A percentile compares a stretch with the other conserved stretches of the same genome.
Conservation (phyloP, 768 basidiomycete genomes). For the Trametes cingulata region DNA sequence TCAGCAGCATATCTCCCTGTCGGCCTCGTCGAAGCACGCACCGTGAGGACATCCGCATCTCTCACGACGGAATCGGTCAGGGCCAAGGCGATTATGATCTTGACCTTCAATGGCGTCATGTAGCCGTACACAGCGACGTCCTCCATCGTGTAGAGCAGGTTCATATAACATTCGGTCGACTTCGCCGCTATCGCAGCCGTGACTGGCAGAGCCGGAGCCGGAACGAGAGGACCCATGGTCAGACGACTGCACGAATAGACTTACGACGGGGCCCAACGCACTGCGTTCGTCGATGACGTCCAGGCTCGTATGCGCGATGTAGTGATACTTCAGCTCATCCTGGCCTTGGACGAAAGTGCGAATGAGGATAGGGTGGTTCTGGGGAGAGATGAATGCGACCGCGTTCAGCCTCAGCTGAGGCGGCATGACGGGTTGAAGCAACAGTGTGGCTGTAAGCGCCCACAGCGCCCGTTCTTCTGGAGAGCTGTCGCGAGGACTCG, state of each 20-base stretch:
- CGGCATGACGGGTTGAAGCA: slow-evolving; percentile 48
- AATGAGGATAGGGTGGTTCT: slow-evolving; percentile 80
- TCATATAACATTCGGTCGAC: slow-evolving; percentile 77
- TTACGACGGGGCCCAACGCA: slow-evolving; percentile 39
- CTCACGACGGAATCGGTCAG: slow-evolving; percentile 79
- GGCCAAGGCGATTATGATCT: slow-evolving; percentile 80
- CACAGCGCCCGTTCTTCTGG: too few species aligned
- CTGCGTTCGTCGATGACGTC: slow-evolving; percentile 93
- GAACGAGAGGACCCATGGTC: neutral
- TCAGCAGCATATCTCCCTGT: neutral
- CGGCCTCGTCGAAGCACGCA: slow-evolving; percentile 36
- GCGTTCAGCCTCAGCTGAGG: slow-evolving; percentile 72
- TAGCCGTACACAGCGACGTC: slow-evolving; percentile 93
- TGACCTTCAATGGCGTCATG: slow-evolving; percentile 83
- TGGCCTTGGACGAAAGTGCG: slow-evolving; percentile 65
- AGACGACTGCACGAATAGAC: neutral
- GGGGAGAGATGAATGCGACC: slow-evolving; percentile 82
- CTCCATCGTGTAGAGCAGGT: slow-evolving; percentile 87
- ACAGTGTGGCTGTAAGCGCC: too few species aligned
- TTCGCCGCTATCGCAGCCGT: slow-evolving; percentile 50
- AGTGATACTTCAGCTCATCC: slow-evolving; percentile 81
- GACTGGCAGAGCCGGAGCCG: slow-evolving; percentile 27
- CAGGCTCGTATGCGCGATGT: slow-evolving; percentile 86
- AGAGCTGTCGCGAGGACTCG: too few species aligned
- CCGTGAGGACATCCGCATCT: slow-evolving; percentile 77